Evolutionary conservation across 2,329 filamentous ascomycete genomes (phyloP).

Genomic region (Cladorrhinum sp.): DNA sequence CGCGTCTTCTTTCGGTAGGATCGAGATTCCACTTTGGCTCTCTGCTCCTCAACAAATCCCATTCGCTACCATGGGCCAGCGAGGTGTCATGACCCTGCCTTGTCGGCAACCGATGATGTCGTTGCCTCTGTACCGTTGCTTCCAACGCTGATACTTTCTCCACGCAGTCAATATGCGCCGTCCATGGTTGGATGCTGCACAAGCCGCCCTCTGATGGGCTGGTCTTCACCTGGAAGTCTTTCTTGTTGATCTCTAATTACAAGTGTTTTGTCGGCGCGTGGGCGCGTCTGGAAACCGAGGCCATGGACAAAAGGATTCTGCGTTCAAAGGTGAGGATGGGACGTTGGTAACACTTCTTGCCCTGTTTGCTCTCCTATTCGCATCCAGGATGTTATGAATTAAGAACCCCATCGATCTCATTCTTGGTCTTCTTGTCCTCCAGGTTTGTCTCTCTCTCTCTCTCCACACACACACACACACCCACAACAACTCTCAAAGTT

Average conservation of each 20-base stretch:
- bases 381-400: not conserved
- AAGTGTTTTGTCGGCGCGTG: not conserved
- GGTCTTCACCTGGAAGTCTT: not conserved
- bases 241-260: not conserved
- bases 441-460: not conserved
- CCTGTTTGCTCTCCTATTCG: not conserved
- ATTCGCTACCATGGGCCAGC: not conserved
- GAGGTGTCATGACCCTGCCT: not conserved
- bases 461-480: not conserved
- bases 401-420: not conserved
- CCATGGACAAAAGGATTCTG: not conserved
- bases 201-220: not conserved
- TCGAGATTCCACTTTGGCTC: not conserved
- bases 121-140: conserved; percentile 9
- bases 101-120: conserved; percentile 13
- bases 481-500: not conserved
- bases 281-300: conserved; percentile 4
- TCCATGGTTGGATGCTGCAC: not conserved
- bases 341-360: not conserved
- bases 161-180: not conserved
- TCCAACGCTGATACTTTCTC: not conserved
- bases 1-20: not conserved
- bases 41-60: not conserved
- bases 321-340: not conserved
- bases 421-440: not conserved